Percentiles rank a stretch among this genome's conserved stretches.
Conservation (phyloP, 2,329 filamentous ascomycete species). For the Teratosphaeria destructans region DNA sequence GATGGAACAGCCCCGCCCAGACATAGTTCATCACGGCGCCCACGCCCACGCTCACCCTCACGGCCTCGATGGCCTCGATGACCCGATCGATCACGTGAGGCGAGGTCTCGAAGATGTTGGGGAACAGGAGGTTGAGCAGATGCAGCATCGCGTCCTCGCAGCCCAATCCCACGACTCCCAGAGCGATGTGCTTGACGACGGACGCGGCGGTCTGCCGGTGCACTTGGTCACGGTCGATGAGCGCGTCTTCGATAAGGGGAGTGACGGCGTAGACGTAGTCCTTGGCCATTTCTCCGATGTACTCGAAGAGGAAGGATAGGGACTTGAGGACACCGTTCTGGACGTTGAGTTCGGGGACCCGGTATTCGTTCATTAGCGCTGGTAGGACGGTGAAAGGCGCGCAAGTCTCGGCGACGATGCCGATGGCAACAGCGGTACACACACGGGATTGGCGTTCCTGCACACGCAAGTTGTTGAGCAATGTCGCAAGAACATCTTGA, state of each 20-base stretch:
- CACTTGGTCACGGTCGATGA: constrained; percentile 96
- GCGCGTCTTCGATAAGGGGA: constrained; percentile 85
- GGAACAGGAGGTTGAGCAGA: constrained; percentile 88
- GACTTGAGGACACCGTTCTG: constrained; percentile 98
- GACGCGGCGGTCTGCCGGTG: constrained; percentile 93
- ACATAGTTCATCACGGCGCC: constrained; percentile 95
- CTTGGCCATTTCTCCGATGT: constrained; percentile 98
- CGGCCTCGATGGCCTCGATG: constrained; percentile 92
- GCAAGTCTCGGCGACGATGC: constrained; percentile 96
- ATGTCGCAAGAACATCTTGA: constrained; percentile 88
- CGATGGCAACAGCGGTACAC: constrained; percentile 95
- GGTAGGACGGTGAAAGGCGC: constrained; percentile 98
- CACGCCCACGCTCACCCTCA: constrained; percentile 84
- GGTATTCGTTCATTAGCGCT: constrained; percentile 98
- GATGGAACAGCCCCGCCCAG: constrained; percentile 95
- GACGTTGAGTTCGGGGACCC: constrained; percentile 94
- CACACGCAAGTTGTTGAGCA: constrained; percentile 92
- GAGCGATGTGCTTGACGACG: constrained; percentile 94
- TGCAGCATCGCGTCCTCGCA: constrained; percentile 99
- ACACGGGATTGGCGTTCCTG: constrained; percentile 97
- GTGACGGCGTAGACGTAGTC: constrained; percentile 99
- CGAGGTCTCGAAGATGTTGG: constrained; percentile 94
- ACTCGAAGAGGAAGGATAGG: constrained; percentile 93
- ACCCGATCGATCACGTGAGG: constrained; percentile 98
- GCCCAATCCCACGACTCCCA: constrained; percentile 93